Percentiles rank a stretch among this genome's conserved stretches.
Conservation (phyloP, 306 rosid species). For the Medicago arabica region DNA sequence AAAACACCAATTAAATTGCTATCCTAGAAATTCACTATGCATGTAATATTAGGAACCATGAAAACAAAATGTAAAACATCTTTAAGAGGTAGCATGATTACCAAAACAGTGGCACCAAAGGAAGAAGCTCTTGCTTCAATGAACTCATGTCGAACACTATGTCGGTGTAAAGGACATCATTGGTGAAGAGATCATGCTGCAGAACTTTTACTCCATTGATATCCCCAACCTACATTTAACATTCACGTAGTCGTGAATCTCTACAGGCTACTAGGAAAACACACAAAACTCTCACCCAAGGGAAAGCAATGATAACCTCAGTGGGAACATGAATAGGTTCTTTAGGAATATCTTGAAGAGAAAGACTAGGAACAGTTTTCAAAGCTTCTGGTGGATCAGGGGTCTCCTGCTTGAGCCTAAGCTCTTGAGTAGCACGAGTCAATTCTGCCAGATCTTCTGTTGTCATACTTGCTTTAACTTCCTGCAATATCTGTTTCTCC, state of each 20-base stretch:
- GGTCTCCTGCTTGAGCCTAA: slow-evolving; percentile 89
- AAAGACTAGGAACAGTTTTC: slow-evolving; percentile 91
- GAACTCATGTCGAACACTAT: slow-evolving; percentile 86
- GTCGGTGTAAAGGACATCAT: slow-evolving; percentile 92
- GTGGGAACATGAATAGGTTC: slow-evolving; percentile 81
- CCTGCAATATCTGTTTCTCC: slow-evolving; percentile 74
- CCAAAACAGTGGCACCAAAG: slow-evolving; percentile 93
- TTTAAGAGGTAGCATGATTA: slow-evolving; percentile 49
- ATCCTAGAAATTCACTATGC: neutral
- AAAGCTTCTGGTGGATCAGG: slow-evolving; percentile 98
- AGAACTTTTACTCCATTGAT: slow-evolving; percentile 85
- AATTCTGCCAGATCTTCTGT: slow-evolving; percentile 89
- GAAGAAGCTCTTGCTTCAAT: slow-evolving; percentile 89
- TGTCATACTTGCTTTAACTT: slow-evolving; percentile 85
- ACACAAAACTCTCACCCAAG: slow-evolving; percentile 14
- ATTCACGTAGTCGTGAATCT: slow-evolving; percentile 36
- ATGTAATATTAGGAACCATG: slow-evolving; percentile 27
- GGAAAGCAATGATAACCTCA: slow-evolving; percentile 61
- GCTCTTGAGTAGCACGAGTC: slow-evolving; percentile 84
- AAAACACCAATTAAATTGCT: slow-evolving; percentile 25
- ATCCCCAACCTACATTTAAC: slow-evolving; percentile 71
- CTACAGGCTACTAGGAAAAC: slow-evolving; percentile 36
- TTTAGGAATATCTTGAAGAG: slow-evolving; percentile 90
- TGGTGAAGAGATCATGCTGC: slow-evolving; percentile 96
- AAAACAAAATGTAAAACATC: slow-evolving; percentile 37